Conservation (phyloP, 116 monocot species). For the Dioscorea cayenensis region DNA sequence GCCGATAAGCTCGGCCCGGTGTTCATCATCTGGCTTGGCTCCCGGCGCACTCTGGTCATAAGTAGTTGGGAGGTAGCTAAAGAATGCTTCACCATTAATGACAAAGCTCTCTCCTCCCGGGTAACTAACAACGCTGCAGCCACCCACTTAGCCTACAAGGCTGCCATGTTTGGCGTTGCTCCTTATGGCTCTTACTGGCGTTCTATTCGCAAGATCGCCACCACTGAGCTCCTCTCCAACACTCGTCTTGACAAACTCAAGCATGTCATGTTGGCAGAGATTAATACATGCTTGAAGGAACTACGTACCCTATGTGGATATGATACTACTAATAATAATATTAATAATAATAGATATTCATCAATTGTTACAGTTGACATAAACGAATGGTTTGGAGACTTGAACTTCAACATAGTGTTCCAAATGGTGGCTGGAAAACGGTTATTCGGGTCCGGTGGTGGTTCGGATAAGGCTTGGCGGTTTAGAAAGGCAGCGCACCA, state of each 20-base stretch:
- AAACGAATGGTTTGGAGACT: conserved; percentile 20
- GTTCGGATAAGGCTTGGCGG: conserved; percentile 16
- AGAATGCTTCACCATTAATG: conserved; percentile 11
- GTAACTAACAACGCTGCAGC: not conserved
- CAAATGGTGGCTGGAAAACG: conserved; percentile 26
- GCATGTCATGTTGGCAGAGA: not conserved
- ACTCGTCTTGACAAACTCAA: conserved; percentile 2
- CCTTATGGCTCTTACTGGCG: conserved; percentile 17
- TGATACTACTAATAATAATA: not conserved
- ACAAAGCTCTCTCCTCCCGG: not conserved
- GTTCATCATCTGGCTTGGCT: conserved; percentile 8
- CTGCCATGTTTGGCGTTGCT: conserved; percentile 4
- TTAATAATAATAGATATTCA: not conserved
- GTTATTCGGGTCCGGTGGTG: conserved; percentile 6
- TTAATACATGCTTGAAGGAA: not conserved
- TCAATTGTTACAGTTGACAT: conserved; percentile 15
- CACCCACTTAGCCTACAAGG: conserved; percentile 2
- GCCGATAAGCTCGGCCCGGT: conserved; percentile 9
- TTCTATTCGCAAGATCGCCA: conserved; percentile 8
- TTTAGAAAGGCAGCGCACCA: conserved; percentile 15
- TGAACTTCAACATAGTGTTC: conserved; percentile 24
- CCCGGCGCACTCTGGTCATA: not conserved
- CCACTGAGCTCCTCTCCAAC: conserved; percentile 15
- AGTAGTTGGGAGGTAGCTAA: not conserved
- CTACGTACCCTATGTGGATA: not conserved